Evolutionary conservation across 257 asterid species (phyloP), one percentile per base, ranked within the genome.

Genomic region (Capsicum rhomboideum): DNA sequence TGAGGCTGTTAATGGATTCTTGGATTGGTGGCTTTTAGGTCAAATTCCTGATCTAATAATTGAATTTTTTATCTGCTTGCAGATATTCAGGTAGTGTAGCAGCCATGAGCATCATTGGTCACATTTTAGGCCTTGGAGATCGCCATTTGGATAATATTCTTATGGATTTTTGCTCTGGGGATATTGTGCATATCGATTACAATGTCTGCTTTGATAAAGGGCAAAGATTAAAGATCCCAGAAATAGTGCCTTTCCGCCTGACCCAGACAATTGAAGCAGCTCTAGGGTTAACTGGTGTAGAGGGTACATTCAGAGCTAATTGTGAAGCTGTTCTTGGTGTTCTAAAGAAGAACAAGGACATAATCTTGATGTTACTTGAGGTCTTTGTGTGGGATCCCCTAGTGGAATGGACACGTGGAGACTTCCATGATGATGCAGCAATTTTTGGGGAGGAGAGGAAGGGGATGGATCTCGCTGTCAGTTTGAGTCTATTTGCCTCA

Each of bases 181-280:
- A 94, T 88, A 92, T 97, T 83, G 85, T 97, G 88, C 99, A 97
- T 88, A 97, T 97, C 49, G 99, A 97, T 89, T 97, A 97, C 94
- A 97, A 95, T 87, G 98, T 97, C 87, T 97, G 98, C 91, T 97
- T 97, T 90, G 99, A 97, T 90, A 97, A 97, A 94, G 99, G 99
- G 84, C 95, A 92, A 87, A 90, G 99, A 72, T 82, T 97, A 79
- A 97, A 95, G 89, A 92, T 97, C 83, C 99, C 99, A 85, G 99
- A 97, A 92, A 93, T 97, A 85, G 99, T 97, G 77, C 99, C 99
- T 77, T 97, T 97, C 86, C 99, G 99, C 88, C 93, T 97, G 83
- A 97, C 99, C 75, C 99, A 93, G 92, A 97, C 97, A 85, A 91
- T 97, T 84, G 99, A 95, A 91, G 94, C 96, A 86, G 98, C 97